Evolutionary conservation across 192 early-diverging fungal genomes (phyloP), one percentile per base, ranked within the genome.

Genomic region (Mortierella claussenii): DNA sequence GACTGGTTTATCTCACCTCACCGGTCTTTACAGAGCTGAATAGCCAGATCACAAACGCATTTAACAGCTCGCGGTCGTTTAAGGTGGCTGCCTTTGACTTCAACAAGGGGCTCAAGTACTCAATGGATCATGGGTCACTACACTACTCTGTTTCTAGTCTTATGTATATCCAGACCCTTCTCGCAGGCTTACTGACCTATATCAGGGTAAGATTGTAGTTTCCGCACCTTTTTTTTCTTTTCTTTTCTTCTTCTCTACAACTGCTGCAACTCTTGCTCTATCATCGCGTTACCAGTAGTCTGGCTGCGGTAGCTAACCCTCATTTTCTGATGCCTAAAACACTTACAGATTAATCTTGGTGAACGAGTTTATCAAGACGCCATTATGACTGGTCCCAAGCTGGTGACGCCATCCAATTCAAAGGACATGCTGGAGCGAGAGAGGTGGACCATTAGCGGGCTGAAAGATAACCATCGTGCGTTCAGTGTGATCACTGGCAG

Each of bases 41-140:
- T 36, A 11, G 7, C 5, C n/a, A 4, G 0, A 6, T 76, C 7
- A 17, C 5, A 10, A n/a, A 10, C 6, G 3, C 2, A n/a, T 59
- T 76, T 32, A 76, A 76, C 30, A 47, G 43, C 31, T 50, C 63
- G 1, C 73, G 65, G 8, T 27, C 37, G 27, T 67, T 51, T 47
- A 76, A 76, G 23, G 28, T 66, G 21, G 73, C 65, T 0, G 34
- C 57, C 17, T 76, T 76, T 62, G 73, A 76, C 46, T 76, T 67
- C 31, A 57, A 66, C 17, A 36, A 46, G 1, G 1, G 21, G 1
- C 55, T 67, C 64, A 44, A 47, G 45, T 12, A 12, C 7, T 6
- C 24, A 0, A 28, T 76, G 11, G 44, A 55, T 3, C 11, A 15
- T 5, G 58, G 47, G 18, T 2, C 0, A 3, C 47, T 76, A n/a